These are phyloP conservation scores for Geotrichum restrictum DNA, from an alignment of 1,139 yeast genomes.

Conservation along the genomic window DNA sequence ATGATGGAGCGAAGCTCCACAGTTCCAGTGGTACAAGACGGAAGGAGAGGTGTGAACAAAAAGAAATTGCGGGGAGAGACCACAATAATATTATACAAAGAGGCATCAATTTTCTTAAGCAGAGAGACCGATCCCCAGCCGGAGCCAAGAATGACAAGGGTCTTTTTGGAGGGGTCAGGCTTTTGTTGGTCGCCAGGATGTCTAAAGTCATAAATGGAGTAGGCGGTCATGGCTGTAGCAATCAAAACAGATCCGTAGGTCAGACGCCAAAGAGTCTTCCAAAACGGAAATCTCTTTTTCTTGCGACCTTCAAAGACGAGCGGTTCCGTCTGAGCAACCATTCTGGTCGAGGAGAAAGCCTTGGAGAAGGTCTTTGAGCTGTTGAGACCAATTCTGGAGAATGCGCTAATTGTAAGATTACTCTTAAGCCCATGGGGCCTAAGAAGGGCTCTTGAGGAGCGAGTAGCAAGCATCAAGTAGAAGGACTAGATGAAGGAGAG, in stretches of 20 bases:
- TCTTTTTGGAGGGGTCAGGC: constrained; percentile 64
- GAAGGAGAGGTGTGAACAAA: constrained; percentile 87
- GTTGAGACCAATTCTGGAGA: neutral
- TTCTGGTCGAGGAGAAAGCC: constrained; percentile 5
- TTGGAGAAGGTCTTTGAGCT: constrained; percentile 2
- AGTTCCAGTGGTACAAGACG: constrained; percentile 92
- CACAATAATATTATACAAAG: constrained; percentile 80
- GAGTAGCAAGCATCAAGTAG: neutral
- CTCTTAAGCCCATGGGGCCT: neutral
- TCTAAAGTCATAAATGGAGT: constrained; percentile 37
- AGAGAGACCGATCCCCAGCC: constrained; percentile 70
- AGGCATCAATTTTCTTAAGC: constrained; percentile 78
- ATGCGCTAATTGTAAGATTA: neutral
- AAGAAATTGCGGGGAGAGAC: constrained; percentile 94
- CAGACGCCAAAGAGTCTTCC: constrained; percentile 35
- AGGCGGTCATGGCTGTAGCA: constrained; percentile 36
- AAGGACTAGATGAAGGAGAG: too few species aligned
- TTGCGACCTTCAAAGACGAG: constrained; percentile 1
- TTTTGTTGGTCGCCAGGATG: constrained; percentile 40
- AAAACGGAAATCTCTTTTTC: constrained; percentile 24
- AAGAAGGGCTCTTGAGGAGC: constrained; percentile 2
- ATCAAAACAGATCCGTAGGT: constrained; percentile 34
- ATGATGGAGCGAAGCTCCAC: constrained; percentile 85
- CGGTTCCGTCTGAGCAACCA: neutral
- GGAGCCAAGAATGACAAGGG: constrained; percentile 82